phyloP scores from a whole-genome alignment of 345 rosid species.

The Eucalyptus paniculata region DNA sequence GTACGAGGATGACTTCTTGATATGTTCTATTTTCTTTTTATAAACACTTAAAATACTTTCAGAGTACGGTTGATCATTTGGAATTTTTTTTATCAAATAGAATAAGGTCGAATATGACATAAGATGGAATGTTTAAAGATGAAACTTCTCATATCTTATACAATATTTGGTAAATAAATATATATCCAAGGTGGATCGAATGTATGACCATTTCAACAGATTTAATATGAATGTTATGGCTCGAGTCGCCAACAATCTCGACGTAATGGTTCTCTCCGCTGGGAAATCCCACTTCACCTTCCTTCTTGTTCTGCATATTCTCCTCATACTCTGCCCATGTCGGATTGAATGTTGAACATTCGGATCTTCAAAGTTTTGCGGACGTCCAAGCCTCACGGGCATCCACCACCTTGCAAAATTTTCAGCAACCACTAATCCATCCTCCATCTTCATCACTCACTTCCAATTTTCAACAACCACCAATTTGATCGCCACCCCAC shows the following conservation, averaged over 20 bases:
- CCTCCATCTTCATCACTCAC: neutral
- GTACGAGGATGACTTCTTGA: neutral
- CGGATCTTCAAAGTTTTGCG: neutral
- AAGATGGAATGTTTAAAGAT: neutral
- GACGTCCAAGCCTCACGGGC: neutral
- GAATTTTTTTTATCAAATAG: neutral
- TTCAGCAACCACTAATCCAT: neutral
- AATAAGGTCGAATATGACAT: neutral
- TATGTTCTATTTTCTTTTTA: neutral
- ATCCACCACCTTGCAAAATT: neutral
- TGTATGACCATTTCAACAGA: neutral
- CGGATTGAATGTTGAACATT: neutral
- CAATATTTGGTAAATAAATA: neutral
- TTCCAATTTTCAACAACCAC: neutral
- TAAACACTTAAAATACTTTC: accelerated
- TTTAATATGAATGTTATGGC: neutral
- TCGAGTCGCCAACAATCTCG: neutral
- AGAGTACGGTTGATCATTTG: neutral
- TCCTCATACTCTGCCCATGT: neutral
- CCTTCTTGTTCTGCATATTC: neutral
- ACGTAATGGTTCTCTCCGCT: neutral
- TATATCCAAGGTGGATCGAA: neutral
- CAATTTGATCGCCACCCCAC: neutral
- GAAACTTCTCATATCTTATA: neutral
- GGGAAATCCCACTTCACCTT: neutral